These are phyloP conservation scores for Fagopyrum esculentum DNA, from an alignment of 148 eudicot genomes.

Conservation along the genomic window DNA sequence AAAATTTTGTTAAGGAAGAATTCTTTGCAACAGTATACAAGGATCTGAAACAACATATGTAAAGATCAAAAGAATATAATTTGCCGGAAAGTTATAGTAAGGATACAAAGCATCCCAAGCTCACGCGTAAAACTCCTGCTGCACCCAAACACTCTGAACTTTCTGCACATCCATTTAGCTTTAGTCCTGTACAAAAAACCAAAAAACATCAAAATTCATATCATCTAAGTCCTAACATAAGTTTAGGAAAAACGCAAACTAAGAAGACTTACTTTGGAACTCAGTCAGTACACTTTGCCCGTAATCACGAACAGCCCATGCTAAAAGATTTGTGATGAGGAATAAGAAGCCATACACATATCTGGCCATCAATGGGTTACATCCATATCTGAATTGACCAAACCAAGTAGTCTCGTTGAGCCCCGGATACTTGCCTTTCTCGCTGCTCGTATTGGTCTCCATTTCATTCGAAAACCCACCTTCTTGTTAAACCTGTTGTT, in stretches of 20 bases:
- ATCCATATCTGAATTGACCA: slow-evolving; percentile 55
- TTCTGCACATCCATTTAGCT: slow-evolving; percentile 55
- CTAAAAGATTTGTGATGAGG: slow-evolving; percentile 66
- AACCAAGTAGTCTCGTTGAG: slow-evolving; percentile 59
- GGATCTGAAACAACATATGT: too few species aligned
- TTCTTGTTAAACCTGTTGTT: neutral
- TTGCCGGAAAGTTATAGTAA: neutral
- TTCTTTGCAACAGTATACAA: neutral
- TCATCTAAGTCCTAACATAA: neutral
- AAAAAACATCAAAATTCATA: neutral
- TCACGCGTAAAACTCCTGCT: slow-evolving; percentile 71
- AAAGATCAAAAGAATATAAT: too few species aligned
- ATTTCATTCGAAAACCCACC: slow-evolving; percentile 15
- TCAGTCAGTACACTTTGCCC: slow-evolving; percentile 43
- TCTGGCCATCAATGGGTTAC: slow-evolving; percentile 93
- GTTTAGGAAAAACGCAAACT: neutral
- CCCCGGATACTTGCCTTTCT: slow-evolving; percentile 42
- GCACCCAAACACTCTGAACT: slow-evolving; percentile 64
- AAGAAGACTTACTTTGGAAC: slow-evolving; percentile 44
- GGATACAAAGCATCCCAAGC: slow-evolving; percentile 93
- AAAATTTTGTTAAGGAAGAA: slow-evolving; percentile 24
- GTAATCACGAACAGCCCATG: slow-evolving; percentile 85
- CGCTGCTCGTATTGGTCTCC: slow-evolving; percentile 34
- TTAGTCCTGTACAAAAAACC: slow-evolving; percentile 2
- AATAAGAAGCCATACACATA: slow-evolving; percentile 71